Percentiles rank a stretch among this genome's conserved stretches.
Evolutionary conservation across 1,139 yeast species (phyloP).

Genomic region (Pneumocystis murina): DNA sequence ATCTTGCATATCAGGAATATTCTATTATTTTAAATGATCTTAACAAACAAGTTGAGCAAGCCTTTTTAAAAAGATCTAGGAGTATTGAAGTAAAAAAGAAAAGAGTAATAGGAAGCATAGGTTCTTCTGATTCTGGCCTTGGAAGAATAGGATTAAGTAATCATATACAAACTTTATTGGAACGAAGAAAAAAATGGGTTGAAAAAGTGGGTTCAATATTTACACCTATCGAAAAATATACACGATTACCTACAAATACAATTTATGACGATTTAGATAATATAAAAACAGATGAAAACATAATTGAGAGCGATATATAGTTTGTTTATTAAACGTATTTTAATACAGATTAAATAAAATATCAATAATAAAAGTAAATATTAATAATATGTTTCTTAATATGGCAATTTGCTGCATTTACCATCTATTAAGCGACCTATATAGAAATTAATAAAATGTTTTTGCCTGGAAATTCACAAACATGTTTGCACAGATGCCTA

Average conservation of each 20-base stretch:
- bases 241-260: neutral
- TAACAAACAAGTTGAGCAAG: conserved; percentile 93
- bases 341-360: neutral
- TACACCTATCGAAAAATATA: conserved; percentile 33
- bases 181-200: conserved; percentile 81
- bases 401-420: neutral
- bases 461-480: neutral
- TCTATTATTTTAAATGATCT: conserved; percentile 77
- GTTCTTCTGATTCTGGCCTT: conserved; percentile 4
- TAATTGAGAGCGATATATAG: neutral
- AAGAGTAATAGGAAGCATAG: conserved; percentile 12
- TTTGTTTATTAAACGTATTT: neutral
- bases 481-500: neutral
- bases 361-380: neutral
- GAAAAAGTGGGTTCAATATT: conserved; percentile 77
- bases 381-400: neutral
- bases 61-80: conserved; percentile 68
- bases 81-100: conserved; percentile 73
- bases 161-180: conserved; percentile 63
- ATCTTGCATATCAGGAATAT: conserved; percentile 90
- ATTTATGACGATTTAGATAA: neutral
- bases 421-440: neutral
- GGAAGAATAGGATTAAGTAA: conserved; percentile 30
- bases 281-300: neutral
- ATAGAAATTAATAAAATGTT: neutral